These are phyloP conservation scores for Patellaria atrata DNA, from an alignment of 495 filamentous ascomycete species.

Conservation along the genomic window DNA sequence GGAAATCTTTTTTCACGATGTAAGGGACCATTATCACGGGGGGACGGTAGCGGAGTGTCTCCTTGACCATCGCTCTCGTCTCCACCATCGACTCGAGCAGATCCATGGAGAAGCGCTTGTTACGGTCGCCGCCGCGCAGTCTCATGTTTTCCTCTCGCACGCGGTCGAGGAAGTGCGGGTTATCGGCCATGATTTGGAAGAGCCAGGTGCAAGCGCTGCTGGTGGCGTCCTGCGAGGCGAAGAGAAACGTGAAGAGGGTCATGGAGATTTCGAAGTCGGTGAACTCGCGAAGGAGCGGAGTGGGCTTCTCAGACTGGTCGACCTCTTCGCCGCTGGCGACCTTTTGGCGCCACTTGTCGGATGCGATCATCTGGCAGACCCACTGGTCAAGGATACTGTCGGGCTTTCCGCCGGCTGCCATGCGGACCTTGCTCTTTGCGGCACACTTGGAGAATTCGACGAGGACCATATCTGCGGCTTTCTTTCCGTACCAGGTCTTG, in stretches of 20 bases:
- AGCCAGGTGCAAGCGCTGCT: slow-evolving; percentile 87
- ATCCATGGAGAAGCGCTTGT: slow-evolving; percentile 60
- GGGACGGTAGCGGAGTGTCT: slow-evolving; percentile 87
- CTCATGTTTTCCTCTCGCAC: slow-evolving; percentile 83
- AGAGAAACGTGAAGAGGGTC: slow-evolving; percentile 94
- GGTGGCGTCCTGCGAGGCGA: slow-evolving; percentile 94
- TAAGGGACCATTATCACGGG: slow-evolving; percentile 98
- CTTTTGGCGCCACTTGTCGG: slow-evolving; percentile 59
- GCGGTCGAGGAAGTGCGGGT: slow-evolving; percentile 78
- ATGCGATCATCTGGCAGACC: slow-evolving; percentile 74
- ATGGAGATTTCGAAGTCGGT: slow-evolving; percentile 85
- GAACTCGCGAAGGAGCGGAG: slow-evolving; percentile 70
- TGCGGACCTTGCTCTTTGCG: slow-evolving; percentile 80
- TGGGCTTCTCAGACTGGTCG: slow-evolving; percentile 61
- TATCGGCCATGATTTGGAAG: slow-evolving; percentile 88
- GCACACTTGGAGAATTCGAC: slow-evolving; percentile 83
- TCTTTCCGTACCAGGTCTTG: slow-evolving; percentile 95
- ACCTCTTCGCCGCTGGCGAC: slow-evolving; percentile 51
- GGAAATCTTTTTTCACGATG: slow-evolving; percentile 87
- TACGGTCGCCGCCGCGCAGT: slow-evolving; percentile 61
- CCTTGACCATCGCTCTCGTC: slow-evolving; percentile 84
- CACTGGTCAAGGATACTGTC: slow-evolving; percentile 92
- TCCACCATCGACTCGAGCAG: slow-evolving; percentile 78
- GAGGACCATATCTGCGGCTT: slow-evolving; percentile 82
- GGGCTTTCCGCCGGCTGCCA: slow-evolving; percentile 77